Evolutionary conservation across 2,329 filamentous ascomycete genomes (phyloP).

Genomic region (Phialocephala subalpina): DNA sequence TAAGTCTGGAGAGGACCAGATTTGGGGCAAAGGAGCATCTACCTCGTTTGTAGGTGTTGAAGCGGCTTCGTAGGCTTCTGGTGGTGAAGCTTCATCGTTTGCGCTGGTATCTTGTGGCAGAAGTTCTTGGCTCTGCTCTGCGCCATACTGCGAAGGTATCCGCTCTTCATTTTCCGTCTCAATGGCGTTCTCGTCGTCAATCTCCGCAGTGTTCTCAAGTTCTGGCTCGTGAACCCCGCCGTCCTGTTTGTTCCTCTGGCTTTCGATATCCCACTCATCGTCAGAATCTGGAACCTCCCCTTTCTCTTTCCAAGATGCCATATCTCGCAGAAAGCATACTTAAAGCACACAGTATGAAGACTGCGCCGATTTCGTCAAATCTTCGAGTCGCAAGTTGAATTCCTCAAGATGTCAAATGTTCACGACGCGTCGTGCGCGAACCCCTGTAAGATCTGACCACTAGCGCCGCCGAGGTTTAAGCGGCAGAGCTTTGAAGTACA

Average conservation of each 20-base stretch:
- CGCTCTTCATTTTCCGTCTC: neutral
- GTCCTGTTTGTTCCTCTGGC: slow-evolving; percentile 27
- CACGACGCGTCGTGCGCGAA: slow-evolving; percentile 10
- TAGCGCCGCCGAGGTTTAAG: neutral
- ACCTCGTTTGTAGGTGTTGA: neutral
- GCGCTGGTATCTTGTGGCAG: neutral
- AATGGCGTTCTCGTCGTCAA: neutral
- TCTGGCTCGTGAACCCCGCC: slow-evolving; percentile 1
- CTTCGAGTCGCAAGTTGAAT: neutral
- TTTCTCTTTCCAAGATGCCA: slow-evolving; percentile 47
- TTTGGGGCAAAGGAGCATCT: too few relatives aligned
- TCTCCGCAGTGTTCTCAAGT: neutral
- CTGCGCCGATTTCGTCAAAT: neutral
- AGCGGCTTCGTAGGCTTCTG: neutral
- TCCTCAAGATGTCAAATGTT: slow-evolving; percentile 3
- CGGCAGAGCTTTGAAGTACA: neutral
- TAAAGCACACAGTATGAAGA: slow-evolving; percentile 1
- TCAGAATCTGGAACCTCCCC: slow-evolving; percentile 47
- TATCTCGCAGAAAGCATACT: slow-evolving; percentile 37
- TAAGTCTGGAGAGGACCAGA: slow-evolving; percentile 19
- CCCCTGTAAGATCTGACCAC: neutral
- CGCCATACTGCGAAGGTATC: neutral
- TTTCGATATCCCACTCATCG: slow-evolving; percentile 40
- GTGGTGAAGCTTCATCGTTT: neutral
- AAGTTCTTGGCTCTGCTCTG: neutral